Conservation (phyloP, 768 basidiomycete species). For the Termitomyces sp. region DNA sequence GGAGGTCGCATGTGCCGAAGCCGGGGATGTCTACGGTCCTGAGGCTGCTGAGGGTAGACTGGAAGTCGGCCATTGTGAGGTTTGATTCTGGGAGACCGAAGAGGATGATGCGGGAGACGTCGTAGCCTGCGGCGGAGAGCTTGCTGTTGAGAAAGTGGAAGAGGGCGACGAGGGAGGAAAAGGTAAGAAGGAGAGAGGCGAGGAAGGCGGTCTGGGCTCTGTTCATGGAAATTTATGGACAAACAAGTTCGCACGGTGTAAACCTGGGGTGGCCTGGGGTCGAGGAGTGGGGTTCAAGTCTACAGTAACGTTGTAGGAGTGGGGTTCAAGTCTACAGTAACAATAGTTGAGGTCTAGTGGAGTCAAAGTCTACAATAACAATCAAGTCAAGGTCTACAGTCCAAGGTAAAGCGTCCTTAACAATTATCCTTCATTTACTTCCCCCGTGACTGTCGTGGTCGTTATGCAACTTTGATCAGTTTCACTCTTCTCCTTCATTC, state of each 20-base stretch:
- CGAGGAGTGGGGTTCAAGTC: too few species aligned
- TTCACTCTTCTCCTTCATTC: slow-evolving; percentile 15
- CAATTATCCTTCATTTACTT: too few species aligned
- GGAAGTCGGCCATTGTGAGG: slow-evolving; percentile 4
- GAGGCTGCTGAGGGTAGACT: slow-evolving; percentile 17
- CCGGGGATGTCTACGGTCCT: slow-evolving; percentile 29
- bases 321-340: too few species aligned
- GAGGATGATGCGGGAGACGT: slow-evolving; percentile 55
- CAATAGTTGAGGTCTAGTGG: too few species aligned
- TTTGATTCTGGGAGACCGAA: slow-evolving; percentile 41
- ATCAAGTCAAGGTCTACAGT: too few species aligned
- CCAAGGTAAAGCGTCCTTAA: too few species aligned
- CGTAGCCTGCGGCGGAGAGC: slow-evolving; percentile 52
- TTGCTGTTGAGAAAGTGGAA: slow-evolving; percentile 33
- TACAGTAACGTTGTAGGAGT: too few species aligned
- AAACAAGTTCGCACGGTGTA: slow-evolving; percentile 6
- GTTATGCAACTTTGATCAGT: slow-evolving; percentile 6
- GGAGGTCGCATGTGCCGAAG: slow-evolving; percentile 30
- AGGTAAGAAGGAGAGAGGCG: slow-evolving; percentile 41
- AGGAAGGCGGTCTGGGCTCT: slow-evolving; percentile 50
- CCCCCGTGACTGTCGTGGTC: neutral
- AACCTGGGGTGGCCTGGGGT: neutral
- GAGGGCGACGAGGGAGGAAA: slow-evolving; percentile 40
- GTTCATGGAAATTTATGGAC: slow-evolving; percentile 40
- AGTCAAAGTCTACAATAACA: too few species aligned